A percentile compares a stretch with the other conserved stretches of the same genome.
phyloP scores from a whole-genome alignment of 2,329 filamentous ascomycete genomes.

The Bipolaris gigantea region DNA sequence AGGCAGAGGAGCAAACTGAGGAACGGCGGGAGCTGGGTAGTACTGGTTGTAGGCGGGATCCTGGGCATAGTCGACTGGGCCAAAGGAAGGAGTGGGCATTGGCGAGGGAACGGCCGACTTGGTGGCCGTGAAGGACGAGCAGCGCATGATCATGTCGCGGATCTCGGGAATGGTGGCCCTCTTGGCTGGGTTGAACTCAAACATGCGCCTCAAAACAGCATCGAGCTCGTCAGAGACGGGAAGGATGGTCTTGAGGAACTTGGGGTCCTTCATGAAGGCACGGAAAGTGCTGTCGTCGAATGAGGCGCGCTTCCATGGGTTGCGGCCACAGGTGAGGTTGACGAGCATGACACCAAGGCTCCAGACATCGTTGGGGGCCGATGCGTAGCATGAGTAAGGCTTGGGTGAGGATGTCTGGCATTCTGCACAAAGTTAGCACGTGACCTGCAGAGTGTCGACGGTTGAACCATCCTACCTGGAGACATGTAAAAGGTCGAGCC shows the following conservation, averaged over 20 bases:
- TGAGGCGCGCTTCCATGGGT: constrained; percentile 97
- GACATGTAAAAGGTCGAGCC: constrained; percentile 99
- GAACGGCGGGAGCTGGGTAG: constrained; percentile 33
- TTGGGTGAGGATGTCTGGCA: constrained; percentile 77
- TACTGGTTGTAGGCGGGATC: constrained; percentile 35
- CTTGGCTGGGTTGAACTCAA: constrained; percentile 80
- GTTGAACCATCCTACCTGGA: constrained; percentile 69
- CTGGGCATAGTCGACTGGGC: constrained; percentile 44
- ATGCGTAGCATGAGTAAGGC: constrained; percentile 78
- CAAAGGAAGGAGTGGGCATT: constrained; percentile 50
- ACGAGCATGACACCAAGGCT: constrained; percentile 97
- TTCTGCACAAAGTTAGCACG: constrained; percentile 61
- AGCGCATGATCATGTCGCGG: constrained; percentile 73
- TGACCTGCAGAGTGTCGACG: constrained; percentile 3
- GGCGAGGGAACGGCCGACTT: constrained; percentile 48
- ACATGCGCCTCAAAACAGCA: constrained; percentile 81
- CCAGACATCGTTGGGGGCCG: constrained; percentile 96
- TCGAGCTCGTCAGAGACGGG: constrained; percentile 89
- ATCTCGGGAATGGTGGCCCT: constrained; percentile 82
- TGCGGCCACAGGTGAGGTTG: constrained; percentile 95
- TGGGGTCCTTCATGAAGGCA: constrained; percentile 80
- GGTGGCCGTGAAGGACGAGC: constrained; percentile 69
- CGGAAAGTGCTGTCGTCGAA: constrained; percentile 92
- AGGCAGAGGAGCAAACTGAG: constrained; percentile 38
- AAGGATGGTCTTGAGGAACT: constrained; percentile 90